These are phyloP conservation scores for Lasiosphaeria hispida DNA, from an alignment of 495 filamentous ascomycete genomes.

Conservation along the genomic window DNA sequence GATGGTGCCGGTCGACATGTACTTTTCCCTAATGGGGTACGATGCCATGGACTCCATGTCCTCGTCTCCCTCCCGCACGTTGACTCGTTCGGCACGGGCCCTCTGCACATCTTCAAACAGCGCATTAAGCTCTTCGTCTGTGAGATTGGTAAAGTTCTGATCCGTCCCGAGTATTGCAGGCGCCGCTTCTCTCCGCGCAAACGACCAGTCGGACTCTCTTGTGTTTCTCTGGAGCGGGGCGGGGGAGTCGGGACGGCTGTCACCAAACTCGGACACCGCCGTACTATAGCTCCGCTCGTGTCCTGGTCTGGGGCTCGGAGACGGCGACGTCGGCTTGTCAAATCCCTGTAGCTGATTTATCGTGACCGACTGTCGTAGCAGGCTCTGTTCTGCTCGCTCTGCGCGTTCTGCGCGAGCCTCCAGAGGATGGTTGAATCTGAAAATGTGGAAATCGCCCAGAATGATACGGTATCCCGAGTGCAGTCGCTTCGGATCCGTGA, in stretches of 20 bases:
- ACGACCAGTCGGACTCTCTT: constrained; percentile 93
- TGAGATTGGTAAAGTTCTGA: constrained; percentile 82
- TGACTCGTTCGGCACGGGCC: constrained; percentile 75
- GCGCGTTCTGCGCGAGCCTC: constrained; percentile 92
- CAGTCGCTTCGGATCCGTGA: constrained; percentile 77
- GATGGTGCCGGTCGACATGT: constrained; percentile 90
- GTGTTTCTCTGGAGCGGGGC: constrained; percentile 62
- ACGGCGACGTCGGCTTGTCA: constrained; percentile 38
- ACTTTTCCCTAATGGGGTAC: constrained; percentile 88
- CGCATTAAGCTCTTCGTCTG: constrained; percentile 92
- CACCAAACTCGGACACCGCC: constrained; percentile 62
- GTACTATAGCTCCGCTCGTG: constrained; percentile 79
- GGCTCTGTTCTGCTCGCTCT: constrained; percentile 61
- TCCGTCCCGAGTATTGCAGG: constrained; percentile 86
- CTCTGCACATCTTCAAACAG: constrained; percentile 93
- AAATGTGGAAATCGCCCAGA: constrained; percentile 97
- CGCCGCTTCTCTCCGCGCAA: constrained; percentile 89
- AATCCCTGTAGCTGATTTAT: constrained; percentile 66
- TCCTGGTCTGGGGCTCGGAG: constrained; percentile 62
- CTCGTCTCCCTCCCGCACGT: constrained; percentile 74
- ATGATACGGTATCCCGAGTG: constrained; percentile 94
- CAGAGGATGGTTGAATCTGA: constrained; percentile 96
- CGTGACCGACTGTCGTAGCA: constrained; percentile 84
- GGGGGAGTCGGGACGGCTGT: constrained; percentile 76
- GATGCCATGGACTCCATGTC: constrained; percentile 87